Base-by-base conservation (phyloP, 208 protist genomes). In the Trypanosoma brucei region DNA sequence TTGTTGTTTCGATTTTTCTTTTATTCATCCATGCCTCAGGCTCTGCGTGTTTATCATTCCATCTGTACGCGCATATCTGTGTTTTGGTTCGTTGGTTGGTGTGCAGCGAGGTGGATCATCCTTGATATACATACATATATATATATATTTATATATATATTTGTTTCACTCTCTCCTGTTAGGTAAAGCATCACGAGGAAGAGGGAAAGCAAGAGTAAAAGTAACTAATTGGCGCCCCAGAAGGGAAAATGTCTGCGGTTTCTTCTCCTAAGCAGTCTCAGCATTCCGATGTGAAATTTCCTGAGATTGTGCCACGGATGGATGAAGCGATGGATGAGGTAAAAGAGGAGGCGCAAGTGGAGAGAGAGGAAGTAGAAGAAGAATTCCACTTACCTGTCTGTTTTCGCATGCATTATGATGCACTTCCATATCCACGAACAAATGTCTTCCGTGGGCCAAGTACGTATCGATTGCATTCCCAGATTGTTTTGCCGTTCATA, bases 401-500 rank as follows among this genome's bases (percentile, higher is more conserved):
- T 56, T 66, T 72, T 56, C 45, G 54, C 13, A 48, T 72, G 30
- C 36, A 13, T 11, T 72, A 65, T 67, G 67, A 72, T 38, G 54
- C 60, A 1, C 30, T 49, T 31, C 55, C 55, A 1, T 44, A 22
- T 22, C 22, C 22, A 22, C 22, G 22, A 22, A 22, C 22, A 22
- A 22, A 22, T 22, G 22, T 22, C 22, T 72, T 67, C 57, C 60
- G 55, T 35, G 67, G 67, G 14, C 34, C 40, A 3, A 13, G 48
- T 6, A 0, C 40, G 30, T 72, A 65, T 62, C 9, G 14, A 8
- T 62, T 45, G 1, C 60, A 34, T 31, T 36, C 55, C 11, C 58
- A 72, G 31, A 11, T 72, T 52, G 40, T 65, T 1, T 39, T 72
- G 42, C 67, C 51, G 3, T 35, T 72, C 33, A 51, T 33, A 46